Conservation (phyloP, 2,329 filamentous ascomycete species). For the Colletotrichum acutatum region DNA sequence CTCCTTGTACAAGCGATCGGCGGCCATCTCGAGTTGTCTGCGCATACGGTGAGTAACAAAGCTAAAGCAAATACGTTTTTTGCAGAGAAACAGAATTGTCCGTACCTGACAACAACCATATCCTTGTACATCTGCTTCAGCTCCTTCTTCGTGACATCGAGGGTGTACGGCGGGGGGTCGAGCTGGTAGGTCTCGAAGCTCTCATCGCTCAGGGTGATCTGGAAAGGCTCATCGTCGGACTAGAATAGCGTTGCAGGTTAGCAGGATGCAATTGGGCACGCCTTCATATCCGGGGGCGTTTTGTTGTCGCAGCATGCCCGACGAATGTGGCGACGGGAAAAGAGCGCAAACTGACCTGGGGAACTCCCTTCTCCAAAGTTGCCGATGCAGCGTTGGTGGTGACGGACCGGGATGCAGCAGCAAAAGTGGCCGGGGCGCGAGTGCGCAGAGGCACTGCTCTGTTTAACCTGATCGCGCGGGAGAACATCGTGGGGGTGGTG, state of each 20-base stretch:
- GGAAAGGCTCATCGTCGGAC: conserved; percentile 95
- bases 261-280: conserved; percentile 1
- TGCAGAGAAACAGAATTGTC: not conserved
- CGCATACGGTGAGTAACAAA: conserved; percentile 30
- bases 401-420: conserved; percentile 75
- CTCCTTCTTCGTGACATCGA: conserved; percentile 96
- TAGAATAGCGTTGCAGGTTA: conserved; percentile 49
- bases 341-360: conserved; percentile 52
- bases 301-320: not conserved
- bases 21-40: conserved; percentile 99
- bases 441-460: conserved; percentile 70
- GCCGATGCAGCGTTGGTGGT: conserved; percentile 96
- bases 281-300: not conserved
- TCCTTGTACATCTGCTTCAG: conserved; percentile 99
- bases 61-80: not conserved
- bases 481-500: conserved; percentile 69
- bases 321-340: conserved; percentile 20
- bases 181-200: conserved; percentile 99
- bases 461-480: conserved; percentile 72
- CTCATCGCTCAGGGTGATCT: conserved; percentile 93
- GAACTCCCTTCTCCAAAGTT: conserved; percentile 81
- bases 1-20: conserved; percentile 99
- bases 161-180: conserved; percentile 92
- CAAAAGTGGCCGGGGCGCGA: conserved; percentile 55
- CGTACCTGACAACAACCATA: conserved; percentile 94